Evolutionary conservation across 2,329 filamentous ascomycete species (phyloP), one percentile per base, ranked within the genome.

Genomic region (Exophiala calicioides): DNA sequence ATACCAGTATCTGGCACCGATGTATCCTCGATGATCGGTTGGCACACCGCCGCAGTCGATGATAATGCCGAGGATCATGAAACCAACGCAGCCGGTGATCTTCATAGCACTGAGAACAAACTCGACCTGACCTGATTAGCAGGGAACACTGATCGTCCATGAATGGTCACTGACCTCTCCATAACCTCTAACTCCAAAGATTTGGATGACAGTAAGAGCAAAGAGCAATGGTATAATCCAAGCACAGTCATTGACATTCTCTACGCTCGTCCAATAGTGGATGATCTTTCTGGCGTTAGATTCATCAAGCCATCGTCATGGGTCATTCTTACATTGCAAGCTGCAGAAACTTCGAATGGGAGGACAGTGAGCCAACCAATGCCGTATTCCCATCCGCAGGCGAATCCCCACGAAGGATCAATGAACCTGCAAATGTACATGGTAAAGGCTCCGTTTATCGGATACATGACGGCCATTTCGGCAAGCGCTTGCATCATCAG

Each of bases 401-500:
- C 50, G 23, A 52, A 52, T 43, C 39, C 67, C 46, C 72, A 71
- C 2, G 68, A 65, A 54, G 69, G 67, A 48, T 71, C 68, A 12
- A 71, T 66, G 29, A 69, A 71, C 13, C 87, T 83, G 29, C 81
- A 77, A 18, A 86, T 85, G 58, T 90, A 90, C 29, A 82, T 77
- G 19, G 85, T 46, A 32, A 50, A 90, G 32, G 85, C 83, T 86
- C 88, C 12, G 85, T 74, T 20, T 90, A 81, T 40, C 5, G 88
- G 88, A 19, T 90, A 81, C 58, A 82, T 88, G 8, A 86, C 83
- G 6, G 86, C 84, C 76, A 91, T 80, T 67, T 96, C 90, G 53
- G 90, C 90, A 15, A 96, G 76, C 0, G 90, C 89, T 62, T 96
- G 90, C 24, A 94, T 69, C 89, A 96, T 95, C 60, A 81, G 69